Percentiles rank a stretch among this genome's conserved stretches.
These are phyloP conservation scores for Tolypocladium inflatum DNA, from an alignment of 2,329 filamentous ascomycete species.

Conservation along the genomic window DNA sequence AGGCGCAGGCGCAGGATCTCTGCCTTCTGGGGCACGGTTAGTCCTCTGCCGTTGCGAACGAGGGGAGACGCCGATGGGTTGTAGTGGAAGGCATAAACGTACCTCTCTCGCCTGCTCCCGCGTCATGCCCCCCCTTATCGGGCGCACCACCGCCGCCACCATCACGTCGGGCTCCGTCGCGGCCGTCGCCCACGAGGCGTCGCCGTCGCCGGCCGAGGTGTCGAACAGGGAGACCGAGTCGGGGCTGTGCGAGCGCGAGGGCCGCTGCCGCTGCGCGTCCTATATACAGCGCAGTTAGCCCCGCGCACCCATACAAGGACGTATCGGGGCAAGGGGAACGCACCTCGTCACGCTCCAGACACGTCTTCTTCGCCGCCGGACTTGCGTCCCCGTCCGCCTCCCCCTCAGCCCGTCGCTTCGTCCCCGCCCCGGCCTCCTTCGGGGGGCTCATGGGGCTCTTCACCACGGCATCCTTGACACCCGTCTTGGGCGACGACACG, in stretches of 20 bases:
- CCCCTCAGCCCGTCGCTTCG: conserved; percentile 15
- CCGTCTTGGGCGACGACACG: conserved; percentile 12
- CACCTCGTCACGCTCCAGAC: conserved; percentile 19
- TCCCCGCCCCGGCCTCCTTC: conserved; percentile 6
- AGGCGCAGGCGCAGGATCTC: conserved; percentile 60
- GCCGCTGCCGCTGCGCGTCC: conserved; percentile 2
- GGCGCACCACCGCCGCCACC: conserved; percentile 2
- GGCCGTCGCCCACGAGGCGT: conserved; percentile 38
- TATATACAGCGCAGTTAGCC: background rate
- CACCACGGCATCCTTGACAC: conserved; percentile 5
- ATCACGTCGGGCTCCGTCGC: conserved; percentile 38
- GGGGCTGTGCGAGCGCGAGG: conserved; percentile 24
- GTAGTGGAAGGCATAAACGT: conserved; percentile 6
- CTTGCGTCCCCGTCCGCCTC: conserved; percentile 10
- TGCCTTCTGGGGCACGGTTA: conserved; percentile 37
- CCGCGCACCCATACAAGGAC: conserved; percentile 4
- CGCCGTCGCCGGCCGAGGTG: conserved; percentile 33
- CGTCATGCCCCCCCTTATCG: conserved; percentile 25
- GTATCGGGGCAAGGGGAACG: conserved; percentile 1
- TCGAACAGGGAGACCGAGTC: conserved; percentile 42
- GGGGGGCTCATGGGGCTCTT: background rate
- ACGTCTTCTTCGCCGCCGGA: conserved; percentile 22
- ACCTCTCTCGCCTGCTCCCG: conserved; percentile 45
- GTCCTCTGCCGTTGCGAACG: background rate
- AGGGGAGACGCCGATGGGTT: background rate